Evolutionary conservation across 1,139 yeast species (phyloP).

Genomic region (Yamadazyma mexicana): DNA sequence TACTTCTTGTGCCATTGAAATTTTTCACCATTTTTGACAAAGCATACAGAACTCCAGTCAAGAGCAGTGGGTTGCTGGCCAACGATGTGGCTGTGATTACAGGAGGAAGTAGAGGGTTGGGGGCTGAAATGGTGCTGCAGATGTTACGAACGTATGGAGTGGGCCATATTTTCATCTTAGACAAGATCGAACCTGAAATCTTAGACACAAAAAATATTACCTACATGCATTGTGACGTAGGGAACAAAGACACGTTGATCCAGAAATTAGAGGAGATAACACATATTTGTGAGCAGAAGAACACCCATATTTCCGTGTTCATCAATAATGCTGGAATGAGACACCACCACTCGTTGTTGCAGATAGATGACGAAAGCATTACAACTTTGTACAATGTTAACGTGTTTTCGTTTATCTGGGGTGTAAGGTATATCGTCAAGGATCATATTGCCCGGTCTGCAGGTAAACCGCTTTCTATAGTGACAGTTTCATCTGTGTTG

Average conservation of each 20-base stretch:
- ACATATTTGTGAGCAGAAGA: conserved; percentile 24
- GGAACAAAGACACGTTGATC: conserved; percentile 31
- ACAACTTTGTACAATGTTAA: conserved; percentile 51
- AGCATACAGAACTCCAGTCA: background rate
- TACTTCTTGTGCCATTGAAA: background rate
- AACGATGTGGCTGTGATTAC: conserved; percentile 52
- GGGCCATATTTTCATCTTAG: conserved; percentile 46
- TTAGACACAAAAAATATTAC: conserved; percentile 13
- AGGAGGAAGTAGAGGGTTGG: conserved; percentile 68
- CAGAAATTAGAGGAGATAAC: conserved; percentile 23
- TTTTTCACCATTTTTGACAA: conserved; percentile 1
- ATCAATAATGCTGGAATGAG: conserved; percentile 79
- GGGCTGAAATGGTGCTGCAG: conserved; percentile 40
- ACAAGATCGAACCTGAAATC: conserved; percentile 37
- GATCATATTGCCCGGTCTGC: conserved; percentile 2
- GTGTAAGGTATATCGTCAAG: conserved; percentile 38
- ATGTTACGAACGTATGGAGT: conserved; percentile 30
- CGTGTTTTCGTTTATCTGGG: conserved; percentile 53
- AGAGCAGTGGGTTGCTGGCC: background rate
- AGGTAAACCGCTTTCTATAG: conserved; percentile 45
- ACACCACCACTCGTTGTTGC: conserved; percentile 43
- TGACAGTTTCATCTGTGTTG: conserved; percentile 66
- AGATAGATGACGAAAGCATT: conserved; percentile 32
- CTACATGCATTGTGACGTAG: conserved; percentile 52
- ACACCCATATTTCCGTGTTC: conserved; percentile 48